These are phyloP conservation scores for Berberis vulgaris DNA, from an alignment of 164 flowering plant genomes.

Conservation along the genomic window DNA sequence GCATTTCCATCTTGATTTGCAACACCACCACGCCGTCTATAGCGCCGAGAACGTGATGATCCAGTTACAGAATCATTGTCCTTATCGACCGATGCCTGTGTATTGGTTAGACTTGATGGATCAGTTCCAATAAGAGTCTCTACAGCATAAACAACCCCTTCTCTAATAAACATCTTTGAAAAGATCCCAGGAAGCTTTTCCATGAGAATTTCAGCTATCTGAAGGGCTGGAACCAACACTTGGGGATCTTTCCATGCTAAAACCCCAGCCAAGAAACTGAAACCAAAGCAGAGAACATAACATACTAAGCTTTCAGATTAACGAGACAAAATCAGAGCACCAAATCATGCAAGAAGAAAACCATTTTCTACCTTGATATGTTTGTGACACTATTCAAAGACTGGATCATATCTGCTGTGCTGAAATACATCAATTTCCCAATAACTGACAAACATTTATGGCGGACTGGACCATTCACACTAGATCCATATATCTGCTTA, in stretches of 20 bases:
- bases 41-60: constrained; percentile 70
- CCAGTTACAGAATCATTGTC: constrained; percentile 61
- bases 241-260: constrained; percentile 97
- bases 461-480: constrained; percentile 95
- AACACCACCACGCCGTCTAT: constrained; percentile 55
- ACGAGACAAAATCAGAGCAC: too few relatives aligned
- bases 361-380: constrained; percentile 63
- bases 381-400: constrained; percentile 63
- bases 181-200: constrained; percentile 90
- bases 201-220: constrained; percentile 93
- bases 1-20: constrained; percentile 51
- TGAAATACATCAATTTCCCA: constrained; percentile 95
- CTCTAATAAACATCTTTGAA: constrained; percentile 91
- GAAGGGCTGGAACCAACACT: constrained; percentile 86
- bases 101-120: constrained; percentile 19
- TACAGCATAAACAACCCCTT: constrained; percentile 97
- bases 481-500: constrained; percentile 90
- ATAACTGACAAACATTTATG: constrained; percentile 93
- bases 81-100: constrained; percentile 45
- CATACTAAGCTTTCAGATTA: neutral
- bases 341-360: neutral
- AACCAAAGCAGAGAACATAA: neutral
- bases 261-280: constrained; percentile 90
- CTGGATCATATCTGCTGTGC: constrained; percentile 84
- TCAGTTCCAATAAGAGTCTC: constrained; percentile 56